Evolutionary conservation across 2,329 filamentous ascomycete genomes (phyloP).

Genomic region (Passalora sequoiae): DNA sequence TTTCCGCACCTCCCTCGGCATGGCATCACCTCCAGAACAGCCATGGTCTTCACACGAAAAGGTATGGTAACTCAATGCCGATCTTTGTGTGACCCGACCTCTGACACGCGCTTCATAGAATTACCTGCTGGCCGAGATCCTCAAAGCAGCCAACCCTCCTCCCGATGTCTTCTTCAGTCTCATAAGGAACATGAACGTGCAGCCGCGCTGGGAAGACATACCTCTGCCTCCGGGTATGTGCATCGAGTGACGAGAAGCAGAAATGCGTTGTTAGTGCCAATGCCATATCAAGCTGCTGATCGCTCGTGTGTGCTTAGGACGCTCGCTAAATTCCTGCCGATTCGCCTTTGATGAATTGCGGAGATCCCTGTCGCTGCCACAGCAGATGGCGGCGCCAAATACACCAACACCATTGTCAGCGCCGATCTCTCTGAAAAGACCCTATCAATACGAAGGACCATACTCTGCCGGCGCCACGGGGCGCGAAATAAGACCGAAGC

Average conservation of each 20-base stretch:
- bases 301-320: slow-evolving; percentile 25
- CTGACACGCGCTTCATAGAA: slow-evolving; percentile 28
- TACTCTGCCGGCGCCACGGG: slow-evolving; percentile 32
- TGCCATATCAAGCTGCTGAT: too few relatives aligned
- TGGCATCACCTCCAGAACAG: slow-evolving; percentile 41
- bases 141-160: slow-evolving; percentile 45
- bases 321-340: slow-evolving; percentile 32
- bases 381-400: slow-evolving; percentile 15
- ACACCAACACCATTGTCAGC: slow-evolving; percentile 29
- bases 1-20: slow-evolving; percentile 34
- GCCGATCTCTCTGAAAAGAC: slow-evolving; percentile 24
- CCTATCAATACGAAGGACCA: slow-evolving; percentile 27
- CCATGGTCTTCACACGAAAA: slow-evolving; percentile 46
- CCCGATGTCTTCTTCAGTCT: slow-evolving; percentile 41
- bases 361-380: slow-evolving; percentile 20
- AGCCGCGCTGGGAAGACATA: slow-evolving; percentile 47
- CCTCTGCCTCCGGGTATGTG: slow-evolving; percentile 48
- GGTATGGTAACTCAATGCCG: slow-evolving; percentile 29
- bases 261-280: too few relatives aligned
- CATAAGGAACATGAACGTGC: slow-evolving; percentile 41
- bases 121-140: slow-evolving; percentile 47
- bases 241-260: too few relatives aligned
- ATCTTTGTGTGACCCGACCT: slow-evolving; percentile 12
- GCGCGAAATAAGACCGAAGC: slow-evolving; percentile 44
- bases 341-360: slow-evolving; percentile 28